phyloP scores from a whole-genome alignment of 495 filamentous ascomycete genomes.

The Alectoria sarmentosa region DNA sequence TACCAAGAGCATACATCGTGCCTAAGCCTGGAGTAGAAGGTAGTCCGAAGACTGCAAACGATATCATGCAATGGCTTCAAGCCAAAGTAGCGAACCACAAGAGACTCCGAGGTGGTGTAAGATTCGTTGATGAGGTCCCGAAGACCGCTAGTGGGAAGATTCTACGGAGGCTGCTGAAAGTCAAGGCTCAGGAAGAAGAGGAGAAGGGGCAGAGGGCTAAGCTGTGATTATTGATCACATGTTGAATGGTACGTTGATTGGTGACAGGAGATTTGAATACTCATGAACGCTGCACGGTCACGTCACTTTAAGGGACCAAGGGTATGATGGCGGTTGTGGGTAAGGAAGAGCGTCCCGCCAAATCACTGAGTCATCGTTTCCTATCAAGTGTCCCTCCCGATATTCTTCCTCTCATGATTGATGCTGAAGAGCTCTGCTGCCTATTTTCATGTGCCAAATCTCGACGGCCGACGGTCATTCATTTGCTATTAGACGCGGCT shows the following conservation, averaged over 20 bases:
- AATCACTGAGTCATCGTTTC: not conserved
- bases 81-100: conserved; percentile 63
- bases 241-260: not conserved
- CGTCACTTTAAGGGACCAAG: not conserved
- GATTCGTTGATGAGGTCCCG: conserved; percentile 74
- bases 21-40: conserved; percentile 48
- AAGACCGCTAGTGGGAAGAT: conserved; percentile 89
- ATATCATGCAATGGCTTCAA: conserved; percentile 58
- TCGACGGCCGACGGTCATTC: not conserved
- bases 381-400: not conserved
- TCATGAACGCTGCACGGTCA: not conserved
- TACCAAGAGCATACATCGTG: conserved; percentile 79
- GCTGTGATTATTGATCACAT: conserved; percentile 17
- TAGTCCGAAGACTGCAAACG: conserved; percentile 47
- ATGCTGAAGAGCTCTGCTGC: not conserved
- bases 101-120: conserved; percentile 71
- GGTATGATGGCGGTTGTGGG: not conserved
- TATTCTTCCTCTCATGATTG: not conserved
- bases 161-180: conserved; percentile 61
- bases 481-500: not conserved
- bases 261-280: not conserved
- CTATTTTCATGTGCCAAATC: not conserved
- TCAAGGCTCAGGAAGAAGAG: conserved; percentile 43
- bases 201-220: conserved; percentile 28
- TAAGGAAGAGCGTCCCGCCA: not conserved